phyloP scores from a whole-genome alignment of 2,329 filamentous ascomycete species.

The Cyclaneusma minus region DNA sequence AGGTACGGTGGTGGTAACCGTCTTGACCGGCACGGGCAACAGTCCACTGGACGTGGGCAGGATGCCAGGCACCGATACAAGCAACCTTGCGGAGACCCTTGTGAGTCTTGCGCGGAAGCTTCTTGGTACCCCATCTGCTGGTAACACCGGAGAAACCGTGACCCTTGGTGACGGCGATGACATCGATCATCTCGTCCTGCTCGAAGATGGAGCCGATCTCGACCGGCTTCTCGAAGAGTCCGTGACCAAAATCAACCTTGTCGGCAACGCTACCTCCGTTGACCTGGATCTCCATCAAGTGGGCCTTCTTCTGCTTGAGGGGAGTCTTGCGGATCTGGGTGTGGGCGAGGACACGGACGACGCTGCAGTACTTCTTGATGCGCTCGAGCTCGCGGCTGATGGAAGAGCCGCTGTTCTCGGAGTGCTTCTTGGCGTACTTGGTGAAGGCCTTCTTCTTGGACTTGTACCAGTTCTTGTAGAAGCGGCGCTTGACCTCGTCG shows the following conservation, averaged over 20 bases:
- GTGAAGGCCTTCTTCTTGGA: slow-evolving; percentile 99
- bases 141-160: slow-evolving; percentile 98
- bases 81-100: slow-evolving; percentile 99
- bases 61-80: slow-evolving; percentile 99
- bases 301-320: slow-evolving; percentile 99
- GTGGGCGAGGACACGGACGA: slow-evolving; percentile 97
- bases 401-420: slow-evolving; percentile 76
- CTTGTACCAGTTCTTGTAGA: slow-evolving; percentile 99
- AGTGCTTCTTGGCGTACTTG: slow-evolving; percentile 99
- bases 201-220: slow-evolving; percentile 90
- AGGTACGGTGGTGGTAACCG: slow-evolving; percentile 99
- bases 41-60: slow-evolving; percentile 99
- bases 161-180: slow-evolving; percentile 99
- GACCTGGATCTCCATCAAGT: slow-evolving; percentile 99
- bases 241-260: slow-evolving; percentile 92
- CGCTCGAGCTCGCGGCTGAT: slow-evolving; percentile 97
- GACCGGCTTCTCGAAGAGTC: slow-evolving; percentile 98
- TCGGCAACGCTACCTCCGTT: slow-evolving; percentile 92
- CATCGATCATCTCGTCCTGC: slow-evolving; percentile 98
- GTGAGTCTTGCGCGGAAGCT: slow-evolving; percentile 99
- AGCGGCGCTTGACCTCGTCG: slow-evolving; percentile 97
- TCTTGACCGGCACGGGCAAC: slow-evolving; percentile 99
- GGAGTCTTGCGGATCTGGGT: slow-evolving; percentile 98
- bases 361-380: slow-evolving; percentile 99
- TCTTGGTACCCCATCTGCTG: slow-evolving; percentile 98